Evolutionary conservation across 1,284 basidiomycete genomes (phyloP), one percentile per base, ranked within the genome.

Genomic region (Laetiporus sulphureus): DNA sequence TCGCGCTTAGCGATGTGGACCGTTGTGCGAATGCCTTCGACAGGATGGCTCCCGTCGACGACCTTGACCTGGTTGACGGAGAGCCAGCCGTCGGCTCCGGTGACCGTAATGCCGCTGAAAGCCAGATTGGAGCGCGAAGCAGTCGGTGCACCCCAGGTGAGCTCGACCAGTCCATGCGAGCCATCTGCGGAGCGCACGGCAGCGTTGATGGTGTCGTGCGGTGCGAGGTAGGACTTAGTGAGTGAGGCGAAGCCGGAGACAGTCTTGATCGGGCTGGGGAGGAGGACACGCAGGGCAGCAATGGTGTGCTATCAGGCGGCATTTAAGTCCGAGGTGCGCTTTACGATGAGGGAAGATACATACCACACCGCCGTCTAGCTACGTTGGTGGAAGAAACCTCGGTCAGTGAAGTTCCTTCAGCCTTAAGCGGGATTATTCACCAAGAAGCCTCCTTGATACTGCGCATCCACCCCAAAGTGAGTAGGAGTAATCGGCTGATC

Each of bases 381-480:
- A 42, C 69, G n/a, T n/a, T n/a, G n/a, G n/a, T n/a, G n/a, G n/a
- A n/a, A n/a, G n/a, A n/a, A n/a, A n/a, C n/a, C n/a, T n/a, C n/a
- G n/a, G n/a, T n/a, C n/a, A n/a, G n/a, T n/a, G n/a, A n/a, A n/a
- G n/a, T n/a, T n/a, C n/a, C n/a, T n/a, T n/a, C n/a, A n/a, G n/a
- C n/a, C 32, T 37, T 10, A 31, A 18, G 12, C 16, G 25, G 19
- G 11, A 29, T 20, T 25, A 62, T 79, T 60, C 54, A 83, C 80
- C 62, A 84, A 50, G 61, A 85, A 84, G 32, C 86, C 87, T 24
- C 88, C 87, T 67, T 91, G 87, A 56, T 90, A 90, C 78, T 89
- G 51, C 22, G 36, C n/a, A n/a, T n/a, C n/a, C n/a, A n/a, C n/a
- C n/a, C n/a, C 18, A 23, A 27, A 15, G 5, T 8, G 19, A 21